Evolutionary conservation across 2,329 filamentous ascomycete species (phyloP).

Genomic region (Trichophaea hybrida): DNA sequence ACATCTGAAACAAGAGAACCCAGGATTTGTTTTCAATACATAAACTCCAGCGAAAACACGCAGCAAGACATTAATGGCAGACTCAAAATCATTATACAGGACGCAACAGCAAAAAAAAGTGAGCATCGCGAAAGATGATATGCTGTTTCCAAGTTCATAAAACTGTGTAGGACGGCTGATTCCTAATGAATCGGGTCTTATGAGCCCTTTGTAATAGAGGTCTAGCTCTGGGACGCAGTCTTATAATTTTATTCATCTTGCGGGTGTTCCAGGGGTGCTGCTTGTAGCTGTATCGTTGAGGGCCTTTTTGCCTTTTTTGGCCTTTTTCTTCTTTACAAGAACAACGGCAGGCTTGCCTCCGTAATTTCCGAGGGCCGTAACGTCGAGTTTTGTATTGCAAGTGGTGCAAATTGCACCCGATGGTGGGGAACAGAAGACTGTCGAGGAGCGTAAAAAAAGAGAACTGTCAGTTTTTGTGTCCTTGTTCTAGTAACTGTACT

Average conservation of each 20-base stretch:
- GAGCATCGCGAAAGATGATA: background rate
- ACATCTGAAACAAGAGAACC: background rate
- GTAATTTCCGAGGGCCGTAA: constrained; percentile 51
- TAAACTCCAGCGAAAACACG: background rate
- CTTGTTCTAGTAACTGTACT: background rate
- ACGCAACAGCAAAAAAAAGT: background rate
- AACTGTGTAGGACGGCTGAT: background rate
- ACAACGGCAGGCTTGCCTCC: constrained; percentile 64
- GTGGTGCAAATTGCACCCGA: constrained; percentile 60
- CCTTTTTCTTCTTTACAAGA: constrained; percentile 58
- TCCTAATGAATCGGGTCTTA: background rate
- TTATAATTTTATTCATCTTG: constrained; percentile 2
- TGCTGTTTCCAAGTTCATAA: background rate
- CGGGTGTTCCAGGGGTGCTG: constrained; percentile 19
- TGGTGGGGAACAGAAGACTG: constrained; percentile 58
- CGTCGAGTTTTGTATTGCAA: constrained; percentile 56
- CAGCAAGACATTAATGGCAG: background rate
- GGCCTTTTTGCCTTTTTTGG: constrained; percentile 40
- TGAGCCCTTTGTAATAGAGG: background rate
- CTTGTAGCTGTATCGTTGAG: constrained; percentile 15
- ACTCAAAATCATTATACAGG: background rate
- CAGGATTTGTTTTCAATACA: background rate
- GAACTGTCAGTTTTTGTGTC: background rate
- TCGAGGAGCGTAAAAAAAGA: background rate
- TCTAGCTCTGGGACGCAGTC: background rate